These are phyloP conservation scores for Globisporangium cystogenes DNA, from an alignment of 352 stramenopile genomes.

Conservation along the genomic window DNA sequence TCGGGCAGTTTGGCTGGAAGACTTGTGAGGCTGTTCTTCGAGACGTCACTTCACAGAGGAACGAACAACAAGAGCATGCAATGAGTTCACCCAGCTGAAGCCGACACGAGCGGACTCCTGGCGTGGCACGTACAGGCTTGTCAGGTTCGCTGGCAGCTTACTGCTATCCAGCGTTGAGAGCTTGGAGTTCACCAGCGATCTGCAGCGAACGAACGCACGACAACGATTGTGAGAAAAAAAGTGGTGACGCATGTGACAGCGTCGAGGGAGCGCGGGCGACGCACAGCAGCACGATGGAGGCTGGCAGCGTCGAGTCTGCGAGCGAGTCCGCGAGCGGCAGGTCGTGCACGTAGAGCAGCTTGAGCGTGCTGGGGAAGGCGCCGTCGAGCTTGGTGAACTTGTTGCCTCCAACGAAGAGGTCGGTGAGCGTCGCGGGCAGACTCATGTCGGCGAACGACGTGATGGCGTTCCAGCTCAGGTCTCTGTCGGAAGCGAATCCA, in stretches of 20 bases:
- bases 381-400: slow-evolving; percentile 50
- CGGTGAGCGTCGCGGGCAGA: slow-evolving; percentile 35
- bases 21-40: slow-evolving; percentile 33
- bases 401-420: slow-evolving; percentile 66
- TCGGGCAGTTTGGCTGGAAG: slow-evolving; percentile 25
- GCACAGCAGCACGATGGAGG: slow-evolving; percentile 35
- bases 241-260: not conserved
- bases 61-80: too few species aligned
- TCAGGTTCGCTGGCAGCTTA: slow-evolving; percentile 37
- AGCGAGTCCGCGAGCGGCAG: slow-evolving; percentile 33
- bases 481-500: slow-evolving; percentile 7
- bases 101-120: not conserved
- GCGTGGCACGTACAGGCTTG: slow-evolving; percentile 37
- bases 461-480: slow-evolving; percentile 66
- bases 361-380: slow-evolving; percentile 41
- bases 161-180: slow-evolving; percentile 33
- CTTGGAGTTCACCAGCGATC: slow-evolving; percentile 35
- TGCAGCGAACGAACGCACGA: slow-evolving; percentile 4
- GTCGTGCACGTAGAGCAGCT: slow-evolving; percentile 68
- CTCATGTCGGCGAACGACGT: slow-evolving; percentile 54
- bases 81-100: not conserved
- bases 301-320: slow-evolving; percentile 32
- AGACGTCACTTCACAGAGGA: slow-evolving; percentile 30
- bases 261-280: not conserved
- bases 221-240: not conserved